Evolutionary conservation across 345 rosid genomes (phyloP).

Genomic region (Corchorus olitorius): DNA sequence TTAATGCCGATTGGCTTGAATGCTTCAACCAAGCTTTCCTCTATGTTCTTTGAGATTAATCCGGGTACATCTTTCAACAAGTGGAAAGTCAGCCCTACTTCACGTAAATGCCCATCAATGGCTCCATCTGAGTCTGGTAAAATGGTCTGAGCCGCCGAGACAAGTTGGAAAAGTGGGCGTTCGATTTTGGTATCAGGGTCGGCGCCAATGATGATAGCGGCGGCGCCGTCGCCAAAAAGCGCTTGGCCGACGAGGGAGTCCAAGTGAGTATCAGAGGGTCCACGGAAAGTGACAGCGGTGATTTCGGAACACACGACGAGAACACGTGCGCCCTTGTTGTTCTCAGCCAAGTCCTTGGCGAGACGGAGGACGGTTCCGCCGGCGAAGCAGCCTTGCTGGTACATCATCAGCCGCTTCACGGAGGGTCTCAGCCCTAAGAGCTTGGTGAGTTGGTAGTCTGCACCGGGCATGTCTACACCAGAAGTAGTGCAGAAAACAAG

Average conservation of each 20-base stretch:
- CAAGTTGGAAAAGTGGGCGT: slow-evolving; percentile 63
- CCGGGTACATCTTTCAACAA: slow-evolving; percentile 73
- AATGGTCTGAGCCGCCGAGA: slow-evolving; percentile 69
- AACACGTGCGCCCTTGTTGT: slow-evolving; percentile 77
- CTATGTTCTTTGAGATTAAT: slow-evolving; percentile 70
- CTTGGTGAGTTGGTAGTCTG: slow-evolving; percentile 89
- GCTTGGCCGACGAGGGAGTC: slow-evolving; percentile 77
- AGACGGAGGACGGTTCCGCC: slow-evolving; percentile 87
- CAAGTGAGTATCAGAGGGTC: slow-evolving; percentile 66
- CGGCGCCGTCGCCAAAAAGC: slow-evolving; percentile 74
- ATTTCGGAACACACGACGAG: slow-evolving; percentile 78
- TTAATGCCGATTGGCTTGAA: slow-evolving; percentile 67
- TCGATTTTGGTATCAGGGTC: slow-evolving; percentile 53
- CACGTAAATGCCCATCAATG: slow-evolving; percentile 77
- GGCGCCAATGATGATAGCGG: slow-evolving; percentile 63
- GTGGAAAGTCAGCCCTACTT: slow-evolving; percentile 79
- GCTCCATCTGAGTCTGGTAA: slow-evolving; percentile 81
- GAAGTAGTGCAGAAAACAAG: slow-evolving; percentile 83
- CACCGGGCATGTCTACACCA: slow-evolving; percentile 94
- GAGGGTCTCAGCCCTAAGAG: slow-evolving; percentile 79
- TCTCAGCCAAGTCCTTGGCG: slow-evolving; percentile 82
- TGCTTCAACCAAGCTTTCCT: slow-evolving; percentile 63
- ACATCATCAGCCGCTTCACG: slow-evolving; percentile 74
- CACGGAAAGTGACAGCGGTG: slow-evolving; percentile 81
- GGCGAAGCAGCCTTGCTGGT: slow-evolving; percentile 73